Base-by-base conservation (phyloP, 1,139 yeast species). In the Candida neerlandica region DNA sequence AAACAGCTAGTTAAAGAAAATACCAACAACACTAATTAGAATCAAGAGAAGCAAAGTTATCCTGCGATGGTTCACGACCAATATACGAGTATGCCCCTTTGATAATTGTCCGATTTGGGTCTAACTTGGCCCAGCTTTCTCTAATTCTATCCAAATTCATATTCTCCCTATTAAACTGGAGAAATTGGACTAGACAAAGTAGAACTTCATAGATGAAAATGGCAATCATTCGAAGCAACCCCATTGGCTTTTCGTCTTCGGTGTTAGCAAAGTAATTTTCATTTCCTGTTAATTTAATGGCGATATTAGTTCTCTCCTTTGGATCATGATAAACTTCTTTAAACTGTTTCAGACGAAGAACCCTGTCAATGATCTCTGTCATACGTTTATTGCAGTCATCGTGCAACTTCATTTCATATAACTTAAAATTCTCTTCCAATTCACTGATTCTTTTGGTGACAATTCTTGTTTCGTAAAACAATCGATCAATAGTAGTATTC, bases 381-480 rank as follows among this genome's bases (percentile, higher is more conserved):
- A 76, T 52, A 51, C 69, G 71, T 11, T 52, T 48, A 40, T 61
- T 54, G 44, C 70, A 64, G 45, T 72, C 70, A 19, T 65, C 65
- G 44, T 65, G 59, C 37, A 73, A 55, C 51, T 67, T 70, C 34
- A 80, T 66, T 47, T 81, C 77, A 53, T 87, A 77, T 48, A 73
- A 63, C 50, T 55, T 71, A 56, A 75, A 64, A 50, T 86, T 81
- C 38, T 87, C 90, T 56, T 89, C 96, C 23, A 91, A 85, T 61
- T 94, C 98, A 49, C 84, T 81, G 49, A 92, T 80, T 58, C 94
- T 82, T 48, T 85, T 84, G 39, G 79, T 79, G 19, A 94, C 75
- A 46, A 89, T 77, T 50, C 96, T 71, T 23, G 90, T 77, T 61
- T 94, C 97, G 64, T 92, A 94, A 49, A 84, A 80, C 51, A 94